phyloP scores from a whole-genome alignment of 2,329 filamentous ascomycete species.

The Fusarium tanahbumbuense region DNA sequence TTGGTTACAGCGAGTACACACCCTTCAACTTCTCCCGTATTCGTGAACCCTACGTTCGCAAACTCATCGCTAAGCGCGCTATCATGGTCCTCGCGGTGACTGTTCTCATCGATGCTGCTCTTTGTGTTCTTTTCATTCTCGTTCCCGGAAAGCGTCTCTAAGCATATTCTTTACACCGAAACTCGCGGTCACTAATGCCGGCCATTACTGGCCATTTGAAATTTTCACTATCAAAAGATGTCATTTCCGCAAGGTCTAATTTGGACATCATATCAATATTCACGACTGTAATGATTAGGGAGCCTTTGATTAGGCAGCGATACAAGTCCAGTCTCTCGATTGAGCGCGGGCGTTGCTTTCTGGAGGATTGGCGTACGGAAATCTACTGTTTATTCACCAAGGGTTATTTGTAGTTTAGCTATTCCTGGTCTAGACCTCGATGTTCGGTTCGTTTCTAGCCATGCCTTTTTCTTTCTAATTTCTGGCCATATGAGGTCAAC shows the following conservation, averaged over 20 bases:
- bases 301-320: conserved; percentile 35
- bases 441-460: conserved; percentile 29
- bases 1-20: conserved; percentile 96
- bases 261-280: conserved; percentile 37
- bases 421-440: conserved; percentile 32
- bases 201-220: conserved; percentile 37
- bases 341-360: conserved; percentile 34
- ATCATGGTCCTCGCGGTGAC: conserved; percentile 83
- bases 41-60: conserved; percentile 89
- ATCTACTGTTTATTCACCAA: conserved; percentile 42
- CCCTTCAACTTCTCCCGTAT: conserved; percentile 92
- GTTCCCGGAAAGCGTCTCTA: conserved; percentile 88
- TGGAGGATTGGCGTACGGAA: conserved; percentile 43
- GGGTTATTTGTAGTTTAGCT: conserved; percentile 44
- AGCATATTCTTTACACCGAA: conserved; percentile 30
- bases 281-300: conserved; percentile 49
- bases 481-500: conserved; percentile 23
- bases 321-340: conserved; percentile 28
- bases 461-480: conserved; percentile 31
- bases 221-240: conserved; percentile 16
- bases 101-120: conserved; percentile 78
- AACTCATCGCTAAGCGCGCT: conserved; percentile 84
- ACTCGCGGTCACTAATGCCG: conserved; percentile 42
- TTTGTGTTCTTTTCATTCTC: conserved; percentile 92
- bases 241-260: conserved; percentile 34